Percentiles rank a stretch among this genome's conserved stretches.
phyloP scores from a whole-genome alignment of 1,284 basidiomycete genomes.

The Ustilago tritici region DNA sequence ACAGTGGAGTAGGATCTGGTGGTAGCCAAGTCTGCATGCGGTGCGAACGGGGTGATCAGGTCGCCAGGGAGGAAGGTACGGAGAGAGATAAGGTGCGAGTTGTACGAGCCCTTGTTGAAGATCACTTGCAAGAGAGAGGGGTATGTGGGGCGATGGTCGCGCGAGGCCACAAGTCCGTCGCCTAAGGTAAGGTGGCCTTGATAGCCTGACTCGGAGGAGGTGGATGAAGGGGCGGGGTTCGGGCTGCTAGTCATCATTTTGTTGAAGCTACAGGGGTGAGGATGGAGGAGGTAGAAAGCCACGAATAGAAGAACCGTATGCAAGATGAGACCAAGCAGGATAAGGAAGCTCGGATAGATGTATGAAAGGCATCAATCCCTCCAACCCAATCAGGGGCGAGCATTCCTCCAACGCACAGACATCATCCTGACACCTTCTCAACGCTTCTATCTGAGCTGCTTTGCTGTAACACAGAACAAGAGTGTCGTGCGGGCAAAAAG shows the following conservation, averaged over 20 bases:
- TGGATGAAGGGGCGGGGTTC: constrained; percentile 2
- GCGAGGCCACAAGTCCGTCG: constrained; percentile 44
- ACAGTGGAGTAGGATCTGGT: constrained; percentile 60
- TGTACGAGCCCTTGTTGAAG: constrained; percentile 64
- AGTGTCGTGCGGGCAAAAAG: background rate
- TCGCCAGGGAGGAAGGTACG: constrained; percentile 46
- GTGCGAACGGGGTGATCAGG: constrained; percentile 48
- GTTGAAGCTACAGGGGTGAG: background rate
- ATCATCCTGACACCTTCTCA: background rate
- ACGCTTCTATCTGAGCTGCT: too few relatives aligned
- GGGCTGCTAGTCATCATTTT: constrained; percentile 35
- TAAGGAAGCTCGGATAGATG: background rate
- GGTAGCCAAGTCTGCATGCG: constrained; percentile 42
- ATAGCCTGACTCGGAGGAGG: constrained; percentile 31
- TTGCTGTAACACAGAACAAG: background rate
- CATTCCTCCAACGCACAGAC: background rate
- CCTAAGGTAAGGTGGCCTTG: constrained; percentile 59
- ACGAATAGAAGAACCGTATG: constrained; percentile 6
- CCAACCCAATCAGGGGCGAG: background rate
- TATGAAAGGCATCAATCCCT: background rate
- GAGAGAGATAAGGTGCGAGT: constrained; percentile 57
- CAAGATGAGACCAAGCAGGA: background rate
- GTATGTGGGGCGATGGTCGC: constrained; percentile 56
- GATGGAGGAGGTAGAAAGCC: constrained; percentile 2
- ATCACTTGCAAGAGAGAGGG: constrained; percentile 56